Evolutionary conservation across 768 basidiomycete species (phyloP).

Genomic region (Amylocystis lapponica): DNA sequence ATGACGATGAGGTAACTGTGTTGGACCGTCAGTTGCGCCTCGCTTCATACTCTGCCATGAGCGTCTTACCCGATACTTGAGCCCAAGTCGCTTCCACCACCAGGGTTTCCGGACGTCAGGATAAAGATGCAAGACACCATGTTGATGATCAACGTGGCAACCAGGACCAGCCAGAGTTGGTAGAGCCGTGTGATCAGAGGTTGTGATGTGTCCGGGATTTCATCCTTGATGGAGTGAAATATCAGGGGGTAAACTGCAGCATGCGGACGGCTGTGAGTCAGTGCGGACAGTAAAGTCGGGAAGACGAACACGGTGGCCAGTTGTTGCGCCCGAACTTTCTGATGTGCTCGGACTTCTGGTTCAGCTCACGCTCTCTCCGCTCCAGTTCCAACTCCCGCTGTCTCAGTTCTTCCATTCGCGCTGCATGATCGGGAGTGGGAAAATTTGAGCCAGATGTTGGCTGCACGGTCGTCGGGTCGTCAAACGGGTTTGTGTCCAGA

Average conservation of each 20-base stretch:
- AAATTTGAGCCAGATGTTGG: constrained; percentile 12
- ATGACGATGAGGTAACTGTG: constrained; percentile 78
- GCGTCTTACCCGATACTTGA: constrained; percentile 69
- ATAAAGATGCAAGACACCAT: constrained; percentile 87
- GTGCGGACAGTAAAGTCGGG: neutral
- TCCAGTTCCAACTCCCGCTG: constrained; percentile 79
- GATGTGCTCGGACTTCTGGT: constrained; percentile 61
- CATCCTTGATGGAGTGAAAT: constrained; percentile 87
- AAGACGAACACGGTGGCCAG: constrained; percentile 80
- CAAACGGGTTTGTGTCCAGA: constrained; percentile 85
- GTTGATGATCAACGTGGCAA: constrained; percentile 79
- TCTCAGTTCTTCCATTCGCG: constrained; percentile 59
- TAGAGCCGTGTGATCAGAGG: constrained; percentile 82
- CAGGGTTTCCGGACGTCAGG: constrained; percentile 67
- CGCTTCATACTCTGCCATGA: constrained; percentile 11
- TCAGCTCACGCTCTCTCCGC: constrained; percentile 71
- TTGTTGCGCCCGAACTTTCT: constrained; percentile 81
- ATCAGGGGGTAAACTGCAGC: constrained; percentile 83
- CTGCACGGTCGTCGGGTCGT: constrained; percentile 49
- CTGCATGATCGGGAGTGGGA: constrained; percentile 28
- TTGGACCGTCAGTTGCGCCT: neutral
- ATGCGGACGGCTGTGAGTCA: neutral
- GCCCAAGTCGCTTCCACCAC: constrained; percentile 77
- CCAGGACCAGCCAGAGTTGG: constrained; percentile 90
- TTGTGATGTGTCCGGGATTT: constrained; percentile 79